phyloP scores from a whole-genome alignment of 2,329 filamentous ascomycete genomes.

The Pseudocercospora fijiensis region DNA sequence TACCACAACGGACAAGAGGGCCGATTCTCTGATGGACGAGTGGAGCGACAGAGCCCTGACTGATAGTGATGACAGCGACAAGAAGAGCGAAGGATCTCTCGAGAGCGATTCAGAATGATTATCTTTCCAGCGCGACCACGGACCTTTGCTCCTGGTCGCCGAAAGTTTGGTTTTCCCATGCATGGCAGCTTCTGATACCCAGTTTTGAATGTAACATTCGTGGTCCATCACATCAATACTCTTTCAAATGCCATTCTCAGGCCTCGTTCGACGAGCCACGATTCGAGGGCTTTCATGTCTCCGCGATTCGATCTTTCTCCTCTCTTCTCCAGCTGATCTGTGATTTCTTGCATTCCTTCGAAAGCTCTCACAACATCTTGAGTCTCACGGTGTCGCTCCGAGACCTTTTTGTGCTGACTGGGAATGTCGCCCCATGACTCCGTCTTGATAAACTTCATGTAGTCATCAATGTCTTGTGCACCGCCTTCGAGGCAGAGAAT shows the following conservation, averaged over 20 bases:
- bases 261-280: slow-evolving; percentile 50
- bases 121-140: not conserved
- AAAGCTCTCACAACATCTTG: slow-evolving; percentile 45
- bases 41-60: not conserved
- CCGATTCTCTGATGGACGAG: not conserved
- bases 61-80: not conserved
- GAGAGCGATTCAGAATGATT: not conserved
- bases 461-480: slow-evolving; percentile 53
- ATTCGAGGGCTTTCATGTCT: slow-evolving; percentile 56
- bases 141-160: not conserved
- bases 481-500: slow-evolving; percentile 54
- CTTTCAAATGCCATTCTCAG: slow-evolving; percentile 49
- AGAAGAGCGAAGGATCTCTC: not conserved
- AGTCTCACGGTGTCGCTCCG: slow-evolving; percentile 53
- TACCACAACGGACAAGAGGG: not conserved
- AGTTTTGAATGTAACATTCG: not conserved
- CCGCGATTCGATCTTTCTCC: slow-evolving; percentile 53
- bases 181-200: not conserved
- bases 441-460: slow-evolving; percentile 64
- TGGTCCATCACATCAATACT: slow-evolving; percentile 37
- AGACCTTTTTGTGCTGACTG: slow-evolving; percentile 62
- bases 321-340: slow-evolving; percentile 50
- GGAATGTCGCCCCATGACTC: slow-evolving; percentile 64
- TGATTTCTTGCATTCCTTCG: slow-evolving; percentile 58
- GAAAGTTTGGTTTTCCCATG: not conserved